phyloP scores from a whole-genome alignment of 768 basidiomycete species.

The Galerina marginata region DNA sequence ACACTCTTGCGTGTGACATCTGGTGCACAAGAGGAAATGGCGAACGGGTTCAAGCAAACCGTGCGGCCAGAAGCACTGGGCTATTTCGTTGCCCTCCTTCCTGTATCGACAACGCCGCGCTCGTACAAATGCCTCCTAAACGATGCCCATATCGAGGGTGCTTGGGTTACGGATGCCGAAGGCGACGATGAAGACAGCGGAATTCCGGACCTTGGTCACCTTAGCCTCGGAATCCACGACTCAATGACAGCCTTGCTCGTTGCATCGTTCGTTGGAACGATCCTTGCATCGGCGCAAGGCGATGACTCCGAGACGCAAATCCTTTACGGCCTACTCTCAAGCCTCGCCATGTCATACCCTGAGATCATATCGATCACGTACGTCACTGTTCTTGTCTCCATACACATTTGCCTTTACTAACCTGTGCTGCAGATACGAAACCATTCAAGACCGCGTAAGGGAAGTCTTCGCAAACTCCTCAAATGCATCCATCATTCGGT shows the following conservation, averaged over 20 bases:
- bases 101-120: constrained; percentile 62
- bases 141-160: constrained; percentile 62
- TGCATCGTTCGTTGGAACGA: constrained; percentile 76
- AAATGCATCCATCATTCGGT: constrained; percentile 71
- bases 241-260: constrained; percentile 70
- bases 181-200: constrained; percentile 46
- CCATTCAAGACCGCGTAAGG: constrained; percentile 74
- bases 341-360: constrained; percentile 70
- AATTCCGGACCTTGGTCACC: constrained; percentile 61
- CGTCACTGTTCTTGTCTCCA: constrained; percentile 35
- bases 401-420: constrained; percentile 3
- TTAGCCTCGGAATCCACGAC: constrained; percentile 70
- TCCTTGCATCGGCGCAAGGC: constrained; percentile 75
- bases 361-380: constrained; percentile 77
- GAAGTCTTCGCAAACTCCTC: constrained; percentile 74
- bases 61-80: constrained; percentile 68
- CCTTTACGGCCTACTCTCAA: constrained; percentile 75
- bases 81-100: constrained; percentile 81
- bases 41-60: constrained; percentile 47
- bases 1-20: constrained; percentile 68
- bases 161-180: constrained; percentile 45
- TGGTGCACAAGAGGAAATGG: constrained; percentile 37
- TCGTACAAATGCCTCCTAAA: constrained; percentile 66
- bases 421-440: constrained; percentile 64
- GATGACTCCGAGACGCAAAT: constrained; percentile 86